These are phyloP conservation scores for Xylaria sp. DNA, from an alignment of 2,329 filamentous ascomycete genomes.

Conservation along the genomic window DNA sequence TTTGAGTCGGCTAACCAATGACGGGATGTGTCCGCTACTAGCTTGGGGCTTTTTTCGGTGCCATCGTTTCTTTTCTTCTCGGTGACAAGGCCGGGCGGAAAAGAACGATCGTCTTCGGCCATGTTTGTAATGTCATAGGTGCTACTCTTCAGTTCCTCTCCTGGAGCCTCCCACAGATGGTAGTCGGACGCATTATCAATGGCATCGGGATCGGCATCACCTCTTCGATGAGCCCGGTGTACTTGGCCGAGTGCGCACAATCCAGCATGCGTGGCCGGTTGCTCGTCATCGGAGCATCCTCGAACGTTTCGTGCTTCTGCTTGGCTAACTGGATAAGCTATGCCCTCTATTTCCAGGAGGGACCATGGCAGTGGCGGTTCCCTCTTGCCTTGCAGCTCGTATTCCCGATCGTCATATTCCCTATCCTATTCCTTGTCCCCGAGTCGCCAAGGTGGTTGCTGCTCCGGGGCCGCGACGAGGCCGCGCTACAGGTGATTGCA, in stretches of 20 bases:
- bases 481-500: constrained; percentile 52
- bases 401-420: constrained; percentile 41
- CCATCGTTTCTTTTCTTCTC: constrained; percentile 62
- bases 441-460: constrained; percentile 50
- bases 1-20: not conserved
- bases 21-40: constrained; percentile 1
- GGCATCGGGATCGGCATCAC: constrained; percentile 37
- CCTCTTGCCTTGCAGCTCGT: constrained; percentile 42
- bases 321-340: constrained; percentile 54
- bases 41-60: constrained; percentile 69
- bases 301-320: constrained; percentile 43
- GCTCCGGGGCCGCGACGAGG: constrained; percentile 51
- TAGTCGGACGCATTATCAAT: constrained; percentile 34
- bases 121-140: constrained; percentile 64
- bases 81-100: constrained; percentile 70
- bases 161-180: constrained; percentile 33
- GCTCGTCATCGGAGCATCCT: constrained; percentile 35
- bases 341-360: constrained; percentile 38
- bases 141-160: constrained; percentile 56
- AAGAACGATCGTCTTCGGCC: constrained; percentile 64
- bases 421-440: constrained; percentile 36
- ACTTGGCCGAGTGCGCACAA: constrained; percentile 33
- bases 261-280: constrained; percentile 32
- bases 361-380: constrained; percentile 42
- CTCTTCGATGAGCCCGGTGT: constrained; percentile 36